These are phyloP conservation scores for Pichia sp. DNA, from an alignment of 1,139 yeast genomes.

Conservation along the genomic window DNA sequence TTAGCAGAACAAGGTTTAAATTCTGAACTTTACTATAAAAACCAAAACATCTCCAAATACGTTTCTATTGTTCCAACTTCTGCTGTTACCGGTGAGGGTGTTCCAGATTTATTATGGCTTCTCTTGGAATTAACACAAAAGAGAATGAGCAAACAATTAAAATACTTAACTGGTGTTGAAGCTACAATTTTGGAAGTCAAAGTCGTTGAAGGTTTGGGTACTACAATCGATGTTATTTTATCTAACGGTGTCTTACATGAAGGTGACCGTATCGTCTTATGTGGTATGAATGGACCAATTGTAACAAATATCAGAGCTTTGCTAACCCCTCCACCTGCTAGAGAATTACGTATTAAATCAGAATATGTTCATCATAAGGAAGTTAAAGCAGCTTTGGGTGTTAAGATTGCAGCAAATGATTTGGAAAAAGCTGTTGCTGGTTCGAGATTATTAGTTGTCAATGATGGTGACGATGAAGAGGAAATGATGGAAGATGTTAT, in stretches of 20 bases:
- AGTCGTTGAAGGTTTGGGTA: slow-evolving; percentile 98
- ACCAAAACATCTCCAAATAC: slow-evolving; percentile 84
- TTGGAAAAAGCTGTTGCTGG: slow-evolving; percentile 99
- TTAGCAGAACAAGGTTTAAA: slow-evolving; percentile 97
- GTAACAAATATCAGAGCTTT: slow-evolving; percentile 96
- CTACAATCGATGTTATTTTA: slow-evolving; percentile 94
- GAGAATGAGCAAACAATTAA: slow-evolving; percentile 98
- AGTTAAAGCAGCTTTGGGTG: slow-evolving; percentile 98
- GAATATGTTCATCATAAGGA: slow-evolving; percentile 94
- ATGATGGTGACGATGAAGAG: slow-evolving; percentile 96
- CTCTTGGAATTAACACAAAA: slow-evolving; percentile 91
- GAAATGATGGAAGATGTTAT: slow-evolving; percentile 96
- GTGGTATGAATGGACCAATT: slow-evolving; percentile 98
- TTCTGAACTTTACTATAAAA: slow-evolving; percentile 92
- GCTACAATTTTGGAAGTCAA: slow-evolving; percentile 97
- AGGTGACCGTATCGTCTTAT: slow-evolving; percentile 90
- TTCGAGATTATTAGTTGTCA: slow-evolving; percentile 88
- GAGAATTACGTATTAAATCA: slow-evolving; percentile 92
- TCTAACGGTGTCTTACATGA: slow-evolving; percentile 92
- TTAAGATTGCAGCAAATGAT: slow-evolving; percentile 95
- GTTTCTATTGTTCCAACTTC: slow-evolving; percentile 98
- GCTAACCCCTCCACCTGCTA: slow-evolving; percentile 93
- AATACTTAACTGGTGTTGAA: slow-evolving; percentile 88
- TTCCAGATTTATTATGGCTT: slow-evolving; percentile 96
- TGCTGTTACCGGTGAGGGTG: slow-evolving; percentile 99